Conservation (phyloP, 1,139 yeast species). For the Geotrichum restrictum region DNA sequence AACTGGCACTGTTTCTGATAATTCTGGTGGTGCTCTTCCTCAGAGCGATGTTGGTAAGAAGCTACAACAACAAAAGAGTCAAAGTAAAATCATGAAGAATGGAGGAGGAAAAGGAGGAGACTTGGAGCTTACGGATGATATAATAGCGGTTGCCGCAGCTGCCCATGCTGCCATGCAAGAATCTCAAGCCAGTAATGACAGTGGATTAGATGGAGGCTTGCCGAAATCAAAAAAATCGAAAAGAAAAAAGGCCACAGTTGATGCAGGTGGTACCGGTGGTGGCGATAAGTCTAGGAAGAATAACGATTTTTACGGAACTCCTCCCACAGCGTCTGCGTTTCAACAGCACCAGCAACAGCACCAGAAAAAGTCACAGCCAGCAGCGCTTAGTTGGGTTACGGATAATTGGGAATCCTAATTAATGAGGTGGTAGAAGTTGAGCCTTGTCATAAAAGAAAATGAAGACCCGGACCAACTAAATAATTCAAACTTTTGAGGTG, state of each 20-base stretch:
- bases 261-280: not conserved
- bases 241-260: not conserved
- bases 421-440: no score
- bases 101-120: no score
- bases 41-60: no score
- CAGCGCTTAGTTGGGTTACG: no score
- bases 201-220: not conserved
- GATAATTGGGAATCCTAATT: no score
- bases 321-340: constrained; percentile 10
- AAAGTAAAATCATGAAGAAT: not conserved
- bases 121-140: constrained; percentile 15
- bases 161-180: constrained; percentile 14
- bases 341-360: constrained; percentile 2
- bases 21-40: no score
- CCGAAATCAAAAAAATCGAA: not conserved
- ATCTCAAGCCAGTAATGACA: not conserved
- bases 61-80: not conserved
- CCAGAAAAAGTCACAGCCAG: not conserved
- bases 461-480: no score
- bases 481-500: no score
- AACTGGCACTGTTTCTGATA: no score
- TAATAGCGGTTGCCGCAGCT: constrained; percentile 17
- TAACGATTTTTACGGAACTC: constrained; percentile 7
- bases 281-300: not conserved
- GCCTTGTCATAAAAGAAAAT: no score